These are phyloP conservation scores for Ogataea corticis DNA, from an alignment of 805 yeast species.

Conservation along the genomic window DNA sequence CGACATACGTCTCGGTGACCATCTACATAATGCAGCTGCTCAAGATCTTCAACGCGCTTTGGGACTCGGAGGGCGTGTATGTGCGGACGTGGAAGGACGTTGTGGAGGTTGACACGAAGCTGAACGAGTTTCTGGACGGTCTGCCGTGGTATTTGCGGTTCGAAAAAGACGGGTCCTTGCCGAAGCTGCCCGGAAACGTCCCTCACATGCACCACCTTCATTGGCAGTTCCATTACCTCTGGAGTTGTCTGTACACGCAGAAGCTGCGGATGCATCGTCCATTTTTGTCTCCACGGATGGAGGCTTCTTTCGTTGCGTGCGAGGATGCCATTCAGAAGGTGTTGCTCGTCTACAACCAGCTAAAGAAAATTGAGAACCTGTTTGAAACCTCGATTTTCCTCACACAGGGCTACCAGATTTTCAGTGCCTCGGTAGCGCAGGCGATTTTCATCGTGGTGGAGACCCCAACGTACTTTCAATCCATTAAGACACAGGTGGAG, in stretches of 20 bases:
- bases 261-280: conserved; percentile 12
- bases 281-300: conserved; percentile 17
- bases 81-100: conserved; percentile 1
- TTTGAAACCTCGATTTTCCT: conserved; percentile 29
- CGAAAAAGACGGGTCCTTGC: conserved; percentile 14
- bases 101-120: conserved; percentile 8
- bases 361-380: conserved; percentile 23
- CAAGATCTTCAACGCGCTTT: conserved; percentile 22
- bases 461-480: conserved; percentile 7
- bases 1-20: conserved; percentile 22
- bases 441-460: conserved; percentile 32
- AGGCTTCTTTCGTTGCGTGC: conserved; percentile 24
- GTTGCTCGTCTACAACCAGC: conserved; percentile 29
- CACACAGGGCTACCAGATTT: conserved; percentile 35
- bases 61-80: conserved; percentile 14
- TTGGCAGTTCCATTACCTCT: conserved; percentile 15
- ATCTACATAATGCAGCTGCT: conserved; percentile 16
- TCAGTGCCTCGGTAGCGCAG: conserved; percentile 35
- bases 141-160: conserved; percentile 18
- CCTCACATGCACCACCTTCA: conserved; percentile 3
- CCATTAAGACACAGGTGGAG: conserved; percentile 7
- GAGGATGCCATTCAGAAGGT: conserved; percentile 30
- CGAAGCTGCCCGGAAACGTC: conserved; percentile 8
- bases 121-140: conserved; percentile 6
- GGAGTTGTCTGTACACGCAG: conserved; percentile 16